Conservation (phyloP, 129 eudicot species). For the sunflower (Helianthus annuus) region HanXRQr2.0-SUNRISE NC_035446.2:84578127-84578626, state of each 20-base stretch:
- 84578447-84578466: constrained; percentile 41
- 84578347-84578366: not conserved
- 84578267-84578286: constrained; percentile 43
- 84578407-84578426: constrained; percentile 31
- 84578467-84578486: constrained; percentile 60
- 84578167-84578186: constrained; percentile 75
- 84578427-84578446: constrained; percentile 55
- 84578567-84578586: constrained; percentile 39
- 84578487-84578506: constrained; percentile 46
- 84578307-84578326: constrained; percentile 35
- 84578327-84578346: not conserved
- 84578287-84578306: constrained; percentile 53
- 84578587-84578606: constrained; percentile 57
- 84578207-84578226: constrained; percentile 46
- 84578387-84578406: constrained; percentile 56
- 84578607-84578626: constrained; percentile 22
- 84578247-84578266: constrained; percentile 65
- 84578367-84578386: constrained; percentile 41
- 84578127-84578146: constrained; percentile 62
- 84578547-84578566: constrained; percentile 47
- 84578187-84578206: constrained; percentile 68
- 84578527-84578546: constrained; percentile 35
- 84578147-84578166: constrained; percentile 57
- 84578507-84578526: constrained; percentile 41
- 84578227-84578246: constrained; percentile 75